Evolutionary conservation across 805 yeast genomes (phyloP).

Genomic region (Candida silvicultrix): DNA sequence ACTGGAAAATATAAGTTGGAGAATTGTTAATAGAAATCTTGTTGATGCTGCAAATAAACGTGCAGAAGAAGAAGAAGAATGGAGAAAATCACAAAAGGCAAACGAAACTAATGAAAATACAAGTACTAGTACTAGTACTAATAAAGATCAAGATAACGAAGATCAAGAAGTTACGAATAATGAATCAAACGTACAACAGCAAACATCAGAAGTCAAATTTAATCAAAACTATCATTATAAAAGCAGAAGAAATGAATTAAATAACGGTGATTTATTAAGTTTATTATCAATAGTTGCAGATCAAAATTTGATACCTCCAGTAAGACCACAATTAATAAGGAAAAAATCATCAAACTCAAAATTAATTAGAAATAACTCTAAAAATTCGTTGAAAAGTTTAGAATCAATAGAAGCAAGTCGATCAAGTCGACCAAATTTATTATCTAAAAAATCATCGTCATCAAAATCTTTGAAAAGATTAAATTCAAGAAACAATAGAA

Average conservation of each 20-base stretch:
- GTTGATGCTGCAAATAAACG: conserved; percentile 4
- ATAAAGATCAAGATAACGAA: neutral
- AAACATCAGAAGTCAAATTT: neutral
- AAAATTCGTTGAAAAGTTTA: conserved; percentile 5
- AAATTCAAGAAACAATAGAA: conserved; percentile 8
- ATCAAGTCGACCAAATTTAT: conserved; percentile 13
- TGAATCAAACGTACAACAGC: neutral
- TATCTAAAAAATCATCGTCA: conserved; percentile 15
- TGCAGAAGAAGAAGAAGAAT: neutral
- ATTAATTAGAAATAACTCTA: conserved; percentile 6
- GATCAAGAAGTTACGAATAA: neutral
- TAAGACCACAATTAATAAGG: conserved; percentile 15
- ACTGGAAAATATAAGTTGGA: conserved; percentile 26
- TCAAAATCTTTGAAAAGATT: conserved; percentile 19
- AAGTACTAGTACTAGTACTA: neutral
- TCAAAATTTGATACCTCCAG: conserved; percentile 9
- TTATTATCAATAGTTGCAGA: conserved; percentile 22
- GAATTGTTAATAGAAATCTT: conserved; percentile 24
- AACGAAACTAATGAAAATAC: too few relatives aligned
- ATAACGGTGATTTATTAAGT: conserved; percentile 21
- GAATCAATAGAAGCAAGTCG: conserved; percentile 7
- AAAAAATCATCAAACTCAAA: conserved; percentile 14
- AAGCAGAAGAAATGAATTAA: conserved; percentile 12
- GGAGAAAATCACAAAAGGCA: neutral
- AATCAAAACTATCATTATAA: neutral